phyloP scores from a whole-genome alignment of 495 filamentous ascomycete genomes.

The Lophiotrema nucula region DNA sequence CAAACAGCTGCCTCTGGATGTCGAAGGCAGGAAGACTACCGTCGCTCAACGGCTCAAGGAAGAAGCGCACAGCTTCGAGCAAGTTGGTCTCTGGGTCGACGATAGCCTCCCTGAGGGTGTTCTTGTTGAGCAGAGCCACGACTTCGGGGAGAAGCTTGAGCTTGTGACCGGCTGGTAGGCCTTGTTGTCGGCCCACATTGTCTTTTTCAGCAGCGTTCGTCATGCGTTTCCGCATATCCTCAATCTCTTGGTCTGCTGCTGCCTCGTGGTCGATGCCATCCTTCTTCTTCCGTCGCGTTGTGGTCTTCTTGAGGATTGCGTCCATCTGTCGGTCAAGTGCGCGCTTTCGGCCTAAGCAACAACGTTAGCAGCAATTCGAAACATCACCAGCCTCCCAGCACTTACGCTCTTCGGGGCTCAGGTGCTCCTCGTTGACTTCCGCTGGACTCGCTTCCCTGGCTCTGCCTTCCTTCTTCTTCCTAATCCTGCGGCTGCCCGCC shows the following conservation, averaged over 20 bases:
- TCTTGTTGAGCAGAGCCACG: constrained; percentile 79
- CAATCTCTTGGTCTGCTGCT: constrained; percentile 85
- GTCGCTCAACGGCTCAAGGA: constrained; percentile 92
- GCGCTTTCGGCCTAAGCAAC: constrained; percentile 59
- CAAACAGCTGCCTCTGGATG: constrained; percentile 93
- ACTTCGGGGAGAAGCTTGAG: constrained; percentile 94
- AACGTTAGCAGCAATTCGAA: constrained; percentile 23
- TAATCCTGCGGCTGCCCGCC: constrained; percentile 53
- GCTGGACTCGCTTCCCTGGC: constrained; percentile 50
- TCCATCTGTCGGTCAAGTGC: constrained; percentile 85
- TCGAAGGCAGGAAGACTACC: constrained; percentile 91
- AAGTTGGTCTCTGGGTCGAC: constrained; percentile 95
- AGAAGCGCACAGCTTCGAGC: constrained; percentile 90
- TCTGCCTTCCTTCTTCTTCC: constrained; percentile 44
- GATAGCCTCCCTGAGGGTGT: constrained; percentile 73
- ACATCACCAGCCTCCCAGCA: constrained; percentile 2
- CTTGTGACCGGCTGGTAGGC: constrained; percentile 84
- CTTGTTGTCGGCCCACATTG: constrained; percentile 70
- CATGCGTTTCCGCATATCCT: constrained; percentile 85
- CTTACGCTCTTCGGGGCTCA: constrained; percentile 57
- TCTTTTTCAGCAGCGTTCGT: constrained; percentile 86
- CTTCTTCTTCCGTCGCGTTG: constrained; percentile 71
- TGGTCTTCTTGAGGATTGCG: constrained; percentile 76
- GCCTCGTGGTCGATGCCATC: constrained; percentile 89
- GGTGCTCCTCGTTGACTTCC: constrained; percentile 54